A percentile compares a stretch with the other conserved stretches of the same genome.
Conservation (phyloP, 2,329 filamentous ascomycete species). For the Exophiala dermatitidis region DNA sequence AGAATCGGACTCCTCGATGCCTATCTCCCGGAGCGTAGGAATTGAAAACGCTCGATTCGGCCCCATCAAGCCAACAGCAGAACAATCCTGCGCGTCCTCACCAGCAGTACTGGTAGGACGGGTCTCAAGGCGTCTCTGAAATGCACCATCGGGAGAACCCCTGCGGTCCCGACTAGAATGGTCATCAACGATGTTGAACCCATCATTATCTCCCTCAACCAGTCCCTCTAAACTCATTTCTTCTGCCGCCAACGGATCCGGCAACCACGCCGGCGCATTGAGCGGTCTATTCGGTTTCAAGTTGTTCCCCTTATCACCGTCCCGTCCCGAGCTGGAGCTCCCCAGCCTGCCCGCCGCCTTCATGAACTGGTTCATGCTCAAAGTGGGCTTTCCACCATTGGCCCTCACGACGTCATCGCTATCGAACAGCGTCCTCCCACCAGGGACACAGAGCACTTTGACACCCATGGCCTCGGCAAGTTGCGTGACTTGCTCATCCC, state of each 20-base stretch:
- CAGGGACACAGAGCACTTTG: constrained; percentile 52
- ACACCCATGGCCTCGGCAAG: constrained; percentile 61
- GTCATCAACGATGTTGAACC: no score
- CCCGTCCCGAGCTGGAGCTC: no score
- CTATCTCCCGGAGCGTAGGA: constrained; percentile 65
- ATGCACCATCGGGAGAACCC: no score
- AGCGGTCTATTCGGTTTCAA: constrained; percentile 57
- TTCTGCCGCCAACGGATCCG: constrained; percentile 50
- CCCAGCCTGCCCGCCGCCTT: constrained; percentile 48
- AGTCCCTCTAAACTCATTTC: constrained; percentile 45
- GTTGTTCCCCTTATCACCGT: neutral
- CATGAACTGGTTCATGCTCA: constrained; percentile 64
- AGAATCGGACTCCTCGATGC: constrained; percentile 40
- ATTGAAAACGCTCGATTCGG: constrained; percentile 62
- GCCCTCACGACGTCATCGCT: constrained; percentile 60
- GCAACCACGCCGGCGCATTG: constrained; percentile 51
- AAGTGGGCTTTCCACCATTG: constrained; percentile 63
- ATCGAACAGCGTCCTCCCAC: constrained; percentile 66
- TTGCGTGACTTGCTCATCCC: constrained; percentile 54
- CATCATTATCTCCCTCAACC: no score
- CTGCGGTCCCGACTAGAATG: no score
- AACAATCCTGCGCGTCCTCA: constrained; percentile 45
- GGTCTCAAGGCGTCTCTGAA: neutral
- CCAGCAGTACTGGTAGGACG: neutral
- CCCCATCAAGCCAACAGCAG: constrained; percentile 49